These are phyloP conservation scores for Mentha longifolia DNA, from an alignment of 257 asterid genomes.

Conservation along the genomic window DNA sequence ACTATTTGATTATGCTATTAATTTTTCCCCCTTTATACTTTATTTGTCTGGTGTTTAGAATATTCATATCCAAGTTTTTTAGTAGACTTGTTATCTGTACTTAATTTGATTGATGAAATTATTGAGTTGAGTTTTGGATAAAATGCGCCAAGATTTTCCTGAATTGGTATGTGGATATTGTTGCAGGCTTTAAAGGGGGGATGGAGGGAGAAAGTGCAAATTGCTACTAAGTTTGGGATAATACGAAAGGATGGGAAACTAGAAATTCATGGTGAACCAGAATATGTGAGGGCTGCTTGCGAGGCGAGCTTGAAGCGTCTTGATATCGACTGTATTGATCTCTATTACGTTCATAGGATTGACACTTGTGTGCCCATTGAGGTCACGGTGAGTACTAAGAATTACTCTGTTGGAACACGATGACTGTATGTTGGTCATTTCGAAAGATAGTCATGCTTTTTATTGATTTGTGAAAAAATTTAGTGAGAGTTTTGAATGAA, in stretches of 20 bases:
- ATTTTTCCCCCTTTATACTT: too few relatives aligned
- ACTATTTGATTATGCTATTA: too few relatives aligned
- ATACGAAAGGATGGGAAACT: neutral
- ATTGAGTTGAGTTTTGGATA: neutral
- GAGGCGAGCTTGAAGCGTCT: too few relatives aligned
- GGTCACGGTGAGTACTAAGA: conserved; percentile 27
- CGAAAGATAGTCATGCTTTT: too few relatives aligned
- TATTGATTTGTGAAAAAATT: too few relatives aligned
- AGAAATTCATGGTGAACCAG: conserved; percentile 26
- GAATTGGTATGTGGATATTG: neutral
- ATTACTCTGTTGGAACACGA: neutral
- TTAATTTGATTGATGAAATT: neutral
- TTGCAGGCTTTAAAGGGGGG: conserved; percentile 37
- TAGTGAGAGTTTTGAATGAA: neutral
- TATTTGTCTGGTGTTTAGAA: too few relatives aligned
- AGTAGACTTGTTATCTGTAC: too few relatives aligned
- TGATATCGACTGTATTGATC: conserved; percentile 37
- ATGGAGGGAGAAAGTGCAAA: conserved; percentile 35
- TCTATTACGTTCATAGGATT: conserved; percentile 35
- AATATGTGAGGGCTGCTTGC: conserved; percentile 32
- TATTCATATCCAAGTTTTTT: too few relatives aligned
- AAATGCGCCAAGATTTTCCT: neutral
- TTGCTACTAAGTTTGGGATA: conserved; percentile 38
- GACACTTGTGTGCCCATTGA: conserved; percentile 36
- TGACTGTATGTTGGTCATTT: neutral